Base-by-base conservation (phyloP, 225 moss, liverwort and hornwort species). In the Pleurozium schreberi region DNA sequence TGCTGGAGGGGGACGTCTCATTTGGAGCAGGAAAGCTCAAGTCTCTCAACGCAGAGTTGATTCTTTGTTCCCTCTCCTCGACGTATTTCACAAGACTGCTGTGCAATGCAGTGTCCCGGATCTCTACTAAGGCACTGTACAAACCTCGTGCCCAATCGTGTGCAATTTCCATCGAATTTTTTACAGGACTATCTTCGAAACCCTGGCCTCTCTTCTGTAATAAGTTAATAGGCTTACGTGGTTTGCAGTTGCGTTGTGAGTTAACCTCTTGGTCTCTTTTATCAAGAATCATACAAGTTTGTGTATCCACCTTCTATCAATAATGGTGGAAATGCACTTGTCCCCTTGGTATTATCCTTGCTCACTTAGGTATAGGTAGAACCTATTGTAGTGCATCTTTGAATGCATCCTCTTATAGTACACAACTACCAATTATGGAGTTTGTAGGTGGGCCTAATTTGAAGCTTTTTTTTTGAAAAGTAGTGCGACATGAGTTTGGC, bases 11-110 rank as follows among this genome's bases (percentile, higher is more conserved):
- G 49, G 45, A 75, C 64, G 49, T 79, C 59, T 83, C 59, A 65
- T 58, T 81, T 47, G 47, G 25, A 49, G 81, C 68, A 68, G 83
- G 62, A 55, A 57, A 85, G 68, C 81, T 47, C 45, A 89, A 92
- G 49, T 89, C 82, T 88, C 87, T 69, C 49, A 88, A 60, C 49
- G 89, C 77, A 20, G 85, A 89, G 86, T 68, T 88, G 71, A 91
- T 91, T 53, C 85, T 84, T 34, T 78, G 55, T 49, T 93, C 89
- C 71, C 86, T 80, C 77, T 88, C 79, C 18, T 80, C 65, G 19
- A 88, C 86, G 36, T 73, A 91, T 68, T 89, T 87, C 43, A 82
- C 64, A 40, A 91, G 87, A 85, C 89, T 91, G 82, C 77, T 78
- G 55, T 87, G 89, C 17, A 89, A 88, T 67, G 91, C 79, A 20